Base-by-base conservation (phyloP, 2,329 filamentous ascomycete species). In the Beauveria varroae region DNA sequence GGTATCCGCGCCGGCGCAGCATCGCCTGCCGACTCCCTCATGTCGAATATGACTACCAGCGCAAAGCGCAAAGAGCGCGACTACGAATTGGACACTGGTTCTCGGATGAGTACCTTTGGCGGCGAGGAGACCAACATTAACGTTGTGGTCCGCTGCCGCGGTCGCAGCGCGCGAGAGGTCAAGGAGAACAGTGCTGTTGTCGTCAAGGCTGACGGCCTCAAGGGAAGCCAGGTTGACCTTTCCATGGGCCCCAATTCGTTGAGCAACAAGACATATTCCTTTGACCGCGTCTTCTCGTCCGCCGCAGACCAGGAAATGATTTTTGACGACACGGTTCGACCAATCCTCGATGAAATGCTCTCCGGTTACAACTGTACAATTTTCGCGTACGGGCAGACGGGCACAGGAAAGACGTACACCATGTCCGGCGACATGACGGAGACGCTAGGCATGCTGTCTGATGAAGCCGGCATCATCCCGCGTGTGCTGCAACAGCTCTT, bases 361-460 rank as follows among this genome's bases (percentile, higher is more conserved):
- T 84, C 87, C 26, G 95, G 95, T 57, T 98, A 91, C 77, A 99
- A 99, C 74, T 99, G 95, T 76, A 99, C 95, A 5, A 96, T 99
- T 63, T 99, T 99, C 69, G 95, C 95, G 40, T 99, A 99, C 73
- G 95, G 95, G 28, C 95, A 99, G 74, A 99, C 95, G 0, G 95
- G 95, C 50, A 99, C 95, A 0, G 95, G 95, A 68, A 99, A 99
- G 75, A 99, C 95, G 16, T 99, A 99, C 75, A 99, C 95, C 26
- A 99, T 99, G 95, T 96, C 93, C 0, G 95, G 95, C 60, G 93
- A 99, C 73, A 97, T 99, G 86, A 90, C 84, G 16, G 90, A 97
- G 68, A 91, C 86, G 0, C 76, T 92, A 43, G 91, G 93, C 1
- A 86, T 96, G 63, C 81, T 96, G 16, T 93, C 93, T 1, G 95